A percentile compares a stretch with the other conserved stretches of the same genome.
These are phyloP conservation scores for Botryobasidium botryosum DNA, from an alignment of 768 basidiomycete species.

Conservation along the genomic window DNA sequence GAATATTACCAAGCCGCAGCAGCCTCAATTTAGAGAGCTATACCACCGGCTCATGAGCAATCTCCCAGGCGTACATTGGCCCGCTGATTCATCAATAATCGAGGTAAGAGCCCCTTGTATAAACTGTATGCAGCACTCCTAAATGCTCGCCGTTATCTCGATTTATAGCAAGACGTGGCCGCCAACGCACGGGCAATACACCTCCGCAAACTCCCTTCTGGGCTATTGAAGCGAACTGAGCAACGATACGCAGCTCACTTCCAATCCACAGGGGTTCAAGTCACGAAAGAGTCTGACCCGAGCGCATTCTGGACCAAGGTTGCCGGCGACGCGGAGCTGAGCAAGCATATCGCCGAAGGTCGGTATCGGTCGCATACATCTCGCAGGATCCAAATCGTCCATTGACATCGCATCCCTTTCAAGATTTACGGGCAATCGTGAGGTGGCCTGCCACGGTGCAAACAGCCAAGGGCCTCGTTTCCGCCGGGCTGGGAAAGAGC, in stretches of 20 bases:
- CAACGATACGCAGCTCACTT: no score
- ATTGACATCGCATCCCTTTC: constrained; percentile 1
- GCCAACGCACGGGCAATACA: constrained; percentile 54
- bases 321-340: constrained; percentile 44
- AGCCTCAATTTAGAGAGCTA: constrained; percentile 68
- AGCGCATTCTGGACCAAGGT: constrained; percentile 56
- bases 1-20: constrained; percentile 79
- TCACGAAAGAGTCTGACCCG: constrained; percentile 44
- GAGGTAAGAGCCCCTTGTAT: no score
- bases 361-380: constrained; percentile 13
- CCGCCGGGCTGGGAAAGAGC: constrained; percentile 67
- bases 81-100: constrained; percentile 29
- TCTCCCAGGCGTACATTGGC: constrained; percentile 69
- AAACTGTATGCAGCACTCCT: no score
- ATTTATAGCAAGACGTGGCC: constrained; percentile 44
- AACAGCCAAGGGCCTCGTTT: constrained; percentile 69
- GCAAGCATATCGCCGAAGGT: constrained; percentile 37
- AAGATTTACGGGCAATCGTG: constrained; percentile 70
- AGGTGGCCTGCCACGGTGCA: constrained; percentile 72
- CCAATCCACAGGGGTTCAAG: constrained; percentile 10
- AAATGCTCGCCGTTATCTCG: background rate
- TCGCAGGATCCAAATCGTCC: background rate
- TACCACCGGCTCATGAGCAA: constrained; percentile 68
- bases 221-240: constrained; percentile 41
- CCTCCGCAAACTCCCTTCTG: constrained; percentile 60